phyloP scores from a whole-genome alignment of 108 stramenopile genomes.

The Heterococcus sp. region DNA sequence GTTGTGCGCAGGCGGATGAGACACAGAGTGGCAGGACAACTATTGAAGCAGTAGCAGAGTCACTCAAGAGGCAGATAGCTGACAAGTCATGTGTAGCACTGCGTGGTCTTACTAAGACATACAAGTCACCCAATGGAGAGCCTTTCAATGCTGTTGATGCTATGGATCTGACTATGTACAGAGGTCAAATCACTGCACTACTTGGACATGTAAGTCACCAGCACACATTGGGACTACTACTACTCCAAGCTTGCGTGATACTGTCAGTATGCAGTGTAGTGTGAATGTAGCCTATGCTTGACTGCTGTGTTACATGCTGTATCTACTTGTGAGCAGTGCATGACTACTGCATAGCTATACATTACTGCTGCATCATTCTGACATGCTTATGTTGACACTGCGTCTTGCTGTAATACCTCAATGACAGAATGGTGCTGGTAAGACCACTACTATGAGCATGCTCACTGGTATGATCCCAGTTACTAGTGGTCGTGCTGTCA shows the following conservation, averaged over 20 bases:
- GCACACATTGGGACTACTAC: too few relatives aligned
- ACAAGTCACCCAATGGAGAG: conserved; percentile 21
- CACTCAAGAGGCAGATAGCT: conserved; percentile 8
- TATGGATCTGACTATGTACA: conserved; percentile 50
- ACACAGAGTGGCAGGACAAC: background rate
- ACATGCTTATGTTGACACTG: too few relatives aligned
- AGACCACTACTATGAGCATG: conserved; percentile 70
- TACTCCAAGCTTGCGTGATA: too few relatives aligned
- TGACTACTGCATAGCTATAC: too few relatives aligned
- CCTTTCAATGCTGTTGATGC: conserved; percentile 37
- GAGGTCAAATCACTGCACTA: conserved; percentile 54
- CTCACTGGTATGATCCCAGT: conserved; percentile 69
- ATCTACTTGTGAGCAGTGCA: too few relatives aligned
- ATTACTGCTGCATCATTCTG: too few relatives aligned
- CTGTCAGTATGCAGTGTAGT: too few relatives aligned
- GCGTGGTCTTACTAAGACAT: conserved; percentile 34
- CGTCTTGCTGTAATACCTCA: conserved; percentile 46
- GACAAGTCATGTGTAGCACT: conserved; percentile 20
- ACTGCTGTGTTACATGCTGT: too few relatives aligned
- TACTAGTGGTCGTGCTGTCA: conserved; percentile 60
- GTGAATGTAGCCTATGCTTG: too few relatives aligned
- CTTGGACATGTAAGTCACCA: conserved; percentile 58
- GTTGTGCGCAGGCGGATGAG: background rate
- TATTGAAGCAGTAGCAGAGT: conserved; percentile 27
- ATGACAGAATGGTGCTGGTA: conserved; percentile 74